Conservation (phyloP, 2,329 filamentous ascomycete genomes). For the Fusarium abutilonis region DNA sequence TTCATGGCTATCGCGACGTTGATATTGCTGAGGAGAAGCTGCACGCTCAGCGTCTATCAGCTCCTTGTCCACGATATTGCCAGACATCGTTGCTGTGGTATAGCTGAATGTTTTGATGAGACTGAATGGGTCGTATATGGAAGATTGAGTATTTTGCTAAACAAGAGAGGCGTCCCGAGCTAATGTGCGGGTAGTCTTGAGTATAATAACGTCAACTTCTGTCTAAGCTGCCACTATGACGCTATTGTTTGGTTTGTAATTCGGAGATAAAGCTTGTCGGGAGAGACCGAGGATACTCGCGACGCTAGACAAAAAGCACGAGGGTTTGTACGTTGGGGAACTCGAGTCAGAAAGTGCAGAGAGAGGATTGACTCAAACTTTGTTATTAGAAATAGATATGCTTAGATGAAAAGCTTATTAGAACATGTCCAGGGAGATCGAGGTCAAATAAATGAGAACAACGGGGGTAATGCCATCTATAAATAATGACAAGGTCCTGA, state of each 20-base stretch:
- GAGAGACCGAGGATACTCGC: constrained; percentile 17
- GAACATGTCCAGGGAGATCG: background rate
- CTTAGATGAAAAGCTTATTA: constrained; percentile 1
- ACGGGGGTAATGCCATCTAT: constrained; percentile 35
- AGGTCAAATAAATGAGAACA: constrained; percentile 8
- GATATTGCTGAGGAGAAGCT: constrained; percentile 57
- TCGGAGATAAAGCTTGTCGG: constrained; percentile 19
- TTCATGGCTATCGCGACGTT: constrained; percentile 59
- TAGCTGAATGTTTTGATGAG: background rate
- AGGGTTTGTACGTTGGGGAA: background rate
- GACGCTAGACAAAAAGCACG: constrained; percentile 25
- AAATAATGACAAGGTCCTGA: constrained; percentile 20
- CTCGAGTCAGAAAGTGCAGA: constrained; percentile 3
- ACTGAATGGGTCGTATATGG: background rate
- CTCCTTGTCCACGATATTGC: constrained; percentile 65
- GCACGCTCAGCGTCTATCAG: constrained; percentile 64
- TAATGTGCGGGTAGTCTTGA: constrained; percentile 9
- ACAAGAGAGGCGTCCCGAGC: background rate
- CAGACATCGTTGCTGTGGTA: constrained; percentile 47
- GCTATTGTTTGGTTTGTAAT: constrained; percentile 26
- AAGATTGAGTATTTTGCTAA: background rate
- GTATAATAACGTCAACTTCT: constrained; percentile 10
- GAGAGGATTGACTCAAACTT: constrained; percentile 13
- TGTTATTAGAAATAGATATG: background rate
- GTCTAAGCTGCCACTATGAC: constrained; percentile 38